These are phyloP conservation scores for Pseudogymnoascus sp. DNA, from an alignment of 2,329 filamentous ascomycete genomes.

Conservation along the genomic window DNA sequence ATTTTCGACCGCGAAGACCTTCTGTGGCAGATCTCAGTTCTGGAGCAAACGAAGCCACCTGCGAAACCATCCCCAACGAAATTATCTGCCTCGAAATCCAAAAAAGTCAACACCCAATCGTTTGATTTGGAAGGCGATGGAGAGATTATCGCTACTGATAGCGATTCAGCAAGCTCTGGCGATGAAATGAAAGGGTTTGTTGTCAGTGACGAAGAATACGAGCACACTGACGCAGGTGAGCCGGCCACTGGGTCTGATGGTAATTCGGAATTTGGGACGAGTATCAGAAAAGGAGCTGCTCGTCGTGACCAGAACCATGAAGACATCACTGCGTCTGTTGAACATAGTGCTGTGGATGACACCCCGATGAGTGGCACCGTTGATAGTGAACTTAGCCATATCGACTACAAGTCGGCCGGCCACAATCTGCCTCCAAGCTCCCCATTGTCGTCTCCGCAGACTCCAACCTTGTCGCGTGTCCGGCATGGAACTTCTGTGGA, in stretches of 20 bases:
- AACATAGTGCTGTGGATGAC: background rate
- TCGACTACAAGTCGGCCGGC: background rate
- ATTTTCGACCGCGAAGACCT: constrained; percentile 53
- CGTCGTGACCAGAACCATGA: background rate
- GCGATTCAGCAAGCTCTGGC: constrained; percentile 30
- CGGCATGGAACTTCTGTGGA: background rate
- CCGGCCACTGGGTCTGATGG: constrained; percentile 18
- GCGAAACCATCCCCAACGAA: constrained; percentile 23
- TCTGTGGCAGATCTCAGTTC: constrained; percentile 42
- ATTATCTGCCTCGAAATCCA: constrained; percentile 4
- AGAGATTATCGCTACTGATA: constrained; percentile 22
- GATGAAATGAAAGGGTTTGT: constrained; percentile 45
- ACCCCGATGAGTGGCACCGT: background rate
- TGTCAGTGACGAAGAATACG: constrained; percentile 29
- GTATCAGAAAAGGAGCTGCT: background rate
- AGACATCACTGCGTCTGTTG: background rate
- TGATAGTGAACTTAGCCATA: background rate
- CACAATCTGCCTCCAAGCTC: background rate
- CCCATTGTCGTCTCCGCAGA: background rate
- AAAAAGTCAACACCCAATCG: background rate
- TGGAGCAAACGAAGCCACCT: constrained; percentile 38
- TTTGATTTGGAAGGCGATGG: constrained; percentile 18
- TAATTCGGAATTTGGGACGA: background rate
- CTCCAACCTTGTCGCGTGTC: background rate
- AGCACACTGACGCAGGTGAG: constrained; percentile 10